A percentile compares a stretch with the other conserved stretches of the same genome.
These are phyloP conservation scores for Eutypa lata DNA, from an alignment of 2,329 filamentous ascomycete species.

Conservation along the genomic window DNA sequence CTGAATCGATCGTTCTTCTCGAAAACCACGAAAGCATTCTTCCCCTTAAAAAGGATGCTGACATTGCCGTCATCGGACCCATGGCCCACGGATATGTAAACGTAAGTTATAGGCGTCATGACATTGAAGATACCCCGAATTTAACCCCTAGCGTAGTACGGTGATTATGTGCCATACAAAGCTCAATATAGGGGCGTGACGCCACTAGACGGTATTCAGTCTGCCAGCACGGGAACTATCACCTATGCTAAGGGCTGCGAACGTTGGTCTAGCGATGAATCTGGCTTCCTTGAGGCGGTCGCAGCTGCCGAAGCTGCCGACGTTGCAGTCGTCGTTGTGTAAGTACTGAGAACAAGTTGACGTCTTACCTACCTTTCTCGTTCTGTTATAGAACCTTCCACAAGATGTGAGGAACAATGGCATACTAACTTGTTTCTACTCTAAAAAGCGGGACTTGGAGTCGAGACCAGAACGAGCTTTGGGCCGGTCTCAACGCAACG, in stretches of 20 bases:
- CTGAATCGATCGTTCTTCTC: slow-evolving; percentile 60
- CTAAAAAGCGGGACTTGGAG: slow-evolving; percentile 80
- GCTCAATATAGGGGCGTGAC: slow-evolving; percentile 65
- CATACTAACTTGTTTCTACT: no score
- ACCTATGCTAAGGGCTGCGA: slow-evolving; percentile 70
- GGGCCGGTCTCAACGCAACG: slow-evolving; percentile 68
- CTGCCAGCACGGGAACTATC: slow-evolving; percentile 56
- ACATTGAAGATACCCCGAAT: slow-evolving; percentile 20
- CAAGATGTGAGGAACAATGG: no score
- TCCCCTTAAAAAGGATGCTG: slow-evolving; percentile 60
- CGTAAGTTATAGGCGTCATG: slow-evolving; percentile 37
- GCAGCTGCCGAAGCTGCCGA: slow-evolving; percentile 63
- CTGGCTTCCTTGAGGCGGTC: slow-evolving; percentile 65
- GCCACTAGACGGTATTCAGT: slow-evolving; percentile 65
- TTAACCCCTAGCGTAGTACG: slow-evolving; percentile 47
- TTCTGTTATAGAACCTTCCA: no score
- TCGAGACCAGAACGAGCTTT: slow-evolving; percentile 69
- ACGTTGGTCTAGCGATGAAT: slow-evolving; percentile 68
- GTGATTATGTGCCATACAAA: slow-evolving; percentile 68
- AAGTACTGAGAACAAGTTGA: no score
- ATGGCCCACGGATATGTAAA: slow-evolving; percentile 73
- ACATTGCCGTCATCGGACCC: slow-evolving; percentile 70
- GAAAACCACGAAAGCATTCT: slow-evolving; percentile 55
- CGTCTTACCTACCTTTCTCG: no score
- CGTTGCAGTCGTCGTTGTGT: slow-evolving; percentile 68